Evolutionary conservation across 2,329 filamentous ascomycete genomes (phyloP).

Genomic region (Nannizziopsis arthrosporioides): DNA sequence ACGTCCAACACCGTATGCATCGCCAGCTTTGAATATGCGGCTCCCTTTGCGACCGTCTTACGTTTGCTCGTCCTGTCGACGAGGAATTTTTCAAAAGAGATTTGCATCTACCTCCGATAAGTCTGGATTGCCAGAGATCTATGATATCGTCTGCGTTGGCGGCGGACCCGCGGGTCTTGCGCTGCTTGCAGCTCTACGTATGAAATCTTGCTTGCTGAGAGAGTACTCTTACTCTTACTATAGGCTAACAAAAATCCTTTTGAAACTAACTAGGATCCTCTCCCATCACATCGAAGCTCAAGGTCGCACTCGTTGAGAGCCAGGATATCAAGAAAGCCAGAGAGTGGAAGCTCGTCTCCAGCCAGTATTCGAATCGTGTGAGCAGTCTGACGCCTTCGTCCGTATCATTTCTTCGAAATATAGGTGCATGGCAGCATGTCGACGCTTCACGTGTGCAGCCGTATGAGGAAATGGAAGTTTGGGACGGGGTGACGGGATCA

Average conservation of each 20-base stretch:
- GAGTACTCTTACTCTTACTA: neutral
- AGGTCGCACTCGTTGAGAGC: slow-evolving; percentile 78
- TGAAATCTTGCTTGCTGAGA: slow-evolving; percentile 18
- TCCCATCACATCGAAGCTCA: slow-evolving; percentile 61
- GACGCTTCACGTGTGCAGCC: slow-evolving; percentile 62
- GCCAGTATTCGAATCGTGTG: slow-evolving; percentile 81
- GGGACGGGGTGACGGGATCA: slow-evolving; percentile 84
- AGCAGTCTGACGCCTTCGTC: slow-evolving; percentile 87
- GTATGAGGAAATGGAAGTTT: slow-evolving; percentile 95
- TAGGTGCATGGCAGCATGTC: slow-evolving; percentile 76
- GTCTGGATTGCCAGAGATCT: slow-evolving; percentile 49
- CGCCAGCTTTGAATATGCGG: slow-evolving; percentile 22
- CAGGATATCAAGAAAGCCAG: slow-evolving; percentile 65
- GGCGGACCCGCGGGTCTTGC: slow-evolving; percentile 83
- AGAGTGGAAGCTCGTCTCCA: slow-evolving; percentile 53
- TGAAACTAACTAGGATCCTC: slow-evolving; percentile 52
- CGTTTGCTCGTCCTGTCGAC: slow-evolving; percentile 32
- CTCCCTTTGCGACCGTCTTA: slow-evolving; percentile 27
- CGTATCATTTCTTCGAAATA: slow-evolving; percentile 65
- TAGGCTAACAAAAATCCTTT: neutral
- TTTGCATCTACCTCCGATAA: slow-evolving; percentile 23
- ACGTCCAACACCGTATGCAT: neutral
- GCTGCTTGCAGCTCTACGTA: slow-evolving; percentile 64
- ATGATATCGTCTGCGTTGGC: slow-evolving; percentile 85
- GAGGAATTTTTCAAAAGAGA: slow-evolving; percentile 19